Evolutionary conservation across 495 filamentous ascomycete genomes (phyloP).

Genomic region (Xylaria telfairii): DNA sequence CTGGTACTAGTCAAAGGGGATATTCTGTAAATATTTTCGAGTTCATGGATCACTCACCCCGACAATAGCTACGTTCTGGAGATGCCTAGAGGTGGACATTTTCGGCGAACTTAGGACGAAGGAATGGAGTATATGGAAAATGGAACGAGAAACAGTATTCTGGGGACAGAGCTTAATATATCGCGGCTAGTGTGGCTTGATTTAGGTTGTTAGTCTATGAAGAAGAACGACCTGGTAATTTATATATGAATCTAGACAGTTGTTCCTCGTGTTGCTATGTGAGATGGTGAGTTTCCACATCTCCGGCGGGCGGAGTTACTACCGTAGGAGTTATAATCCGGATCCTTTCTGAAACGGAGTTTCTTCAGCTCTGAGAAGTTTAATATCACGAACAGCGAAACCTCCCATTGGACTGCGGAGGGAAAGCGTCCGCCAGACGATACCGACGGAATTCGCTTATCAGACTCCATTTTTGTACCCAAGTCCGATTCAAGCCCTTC

Average conservation of each 20-base stretch:
- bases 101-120: neutral
- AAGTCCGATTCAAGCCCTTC: neutral
- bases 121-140: neutral
- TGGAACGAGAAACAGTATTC: neutral
- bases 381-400: neutral
- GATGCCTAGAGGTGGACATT: constrained; percentile 34
- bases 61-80: constrained; percentile 54
- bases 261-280: neutral
- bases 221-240: neutral
- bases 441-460: neutral
- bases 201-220: neutral
- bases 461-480: neutral
- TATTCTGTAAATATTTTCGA: neutral
- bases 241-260: neutral
- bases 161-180: neutral
- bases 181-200: neutral
- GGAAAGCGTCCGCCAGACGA: neutral
- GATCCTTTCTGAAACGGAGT: neutral
- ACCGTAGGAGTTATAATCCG: neutral
- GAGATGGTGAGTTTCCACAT: neutral
- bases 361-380: neutral
- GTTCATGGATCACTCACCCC: constrained; percentile 43
- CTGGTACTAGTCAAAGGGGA: constrained; percentile 35
- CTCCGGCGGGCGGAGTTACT: neutral
- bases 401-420: neutral